Conservation (phyloP, 2,329 filamentous ascomycete species). For the Amylocarpus encephaloides region DNA sequence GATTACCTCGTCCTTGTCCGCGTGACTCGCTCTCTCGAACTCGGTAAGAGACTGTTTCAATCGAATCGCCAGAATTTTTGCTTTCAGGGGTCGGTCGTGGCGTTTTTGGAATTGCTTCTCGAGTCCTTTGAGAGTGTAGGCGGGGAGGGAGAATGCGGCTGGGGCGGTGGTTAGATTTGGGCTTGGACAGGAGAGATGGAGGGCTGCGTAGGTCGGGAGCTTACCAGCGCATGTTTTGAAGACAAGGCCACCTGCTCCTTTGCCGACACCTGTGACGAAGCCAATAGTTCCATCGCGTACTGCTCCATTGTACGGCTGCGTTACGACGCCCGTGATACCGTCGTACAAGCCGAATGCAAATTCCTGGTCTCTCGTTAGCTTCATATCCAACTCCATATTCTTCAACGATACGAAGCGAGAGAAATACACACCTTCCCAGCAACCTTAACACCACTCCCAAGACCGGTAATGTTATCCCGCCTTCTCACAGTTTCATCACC, state of each 20-base stretch:
- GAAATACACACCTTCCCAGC: constrained; percentile 38
- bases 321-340: constrained; percentile 55
- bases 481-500: constrained; percentile 62
- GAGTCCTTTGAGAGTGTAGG: constrained; percentile 23
- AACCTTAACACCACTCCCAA: constrained; percentile 55
- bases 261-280: constrained; percentile 43
- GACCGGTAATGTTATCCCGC: constrained; percentile 52
- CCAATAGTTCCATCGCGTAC: constrained; percentile 49
- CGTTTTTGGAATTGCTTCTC: constrained; percentile 25
- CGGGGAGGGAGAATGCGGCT: constrained; percentile 17
- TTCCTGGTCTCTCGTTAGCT: constrained; percentile 33
- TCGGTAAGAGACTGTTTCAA: constrained; percentile 22
- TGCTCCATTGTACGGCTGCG: constrained; percentile 50
- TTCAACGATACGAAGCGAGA: background rate
- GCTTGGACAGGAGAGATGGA: background rate
- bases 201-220: background rate
- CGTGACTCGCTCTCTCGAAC: constrained; percentile 30
- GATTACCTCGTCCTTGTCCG: constrained; percentile 36
- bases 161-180: background rate
- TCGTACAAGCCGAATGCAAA: constrained; percentile 58
- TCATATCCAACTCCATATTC: background rate
- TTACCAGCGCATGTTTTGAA: constrained; percentile 49
- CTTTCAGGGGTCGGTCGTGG: constrained; percentile 15
- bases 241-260: constrained; percentile 54
- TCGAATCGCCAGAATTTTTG: constrained; percentile 18